Base-by-base conservation (phyloP, 768 basidiomycete genomes). In the Pleurotus sapidus region DNA sequence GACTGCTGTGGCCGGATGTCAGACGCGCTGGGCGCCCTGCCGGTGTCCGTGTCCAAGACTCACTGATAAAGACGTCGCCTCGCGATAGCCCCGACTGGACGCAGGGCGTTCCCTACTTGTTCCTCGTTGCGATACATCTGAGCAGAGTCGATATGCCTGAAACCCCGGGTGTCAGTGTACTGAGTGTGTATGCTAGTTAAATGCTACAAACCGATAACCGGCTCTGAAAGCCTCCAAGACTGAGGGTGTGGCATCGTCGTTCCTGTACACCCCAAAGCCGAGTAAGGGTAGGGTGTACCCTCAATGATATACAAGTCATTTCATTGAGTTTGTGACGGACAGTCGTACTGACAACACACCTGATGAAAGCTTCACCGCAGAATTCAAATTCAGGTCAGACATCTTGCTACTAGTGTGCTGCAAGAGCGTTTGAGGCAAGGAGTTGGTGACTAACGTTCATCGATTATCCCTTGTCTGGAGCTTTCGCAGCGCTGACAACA, bases 201-300 rank as follows among this genome's bases (percentile, higher is more conserved):
- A 46, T 46, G n/a, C 17, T 8, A 56, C 37, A 20, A 59, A 81
- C 84, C 80, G 75, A 65, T 87, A 88, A 7, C 87, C 87, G 20
- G 72, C 74, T 46, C 75, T 73, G 63, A 89, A 68, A 2, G 87
- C 86, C 45, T 82, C 79, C n/a, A 83, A 60, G 42, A 81, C 78
- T 12, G 81, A 77, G 0, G 74, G 61, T 39, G 67, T 72, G 47
- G 82, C 70, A 46, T 77, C 72, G 59, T 77, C 72, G 65, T 86
- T 87, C 62, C 79, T 71, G 61, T 82, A 87, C 9, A 88, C 86
- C 46, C 79, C 86, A 55, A 87, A 81, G 6, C 87, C 86, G 1
- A 88, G 69, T 11, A 77, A 63, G 18, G 87, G 87, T 67, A 88
- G 77, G 17, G 67, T 56, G 63, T 75, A 69, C 8, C 84, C 85